These are phyloP conservation scores for Penicillium sp. DNA, from an alignment of 2,329 filamentous ascomycete species.

Conservation along the genomic window DNA sequence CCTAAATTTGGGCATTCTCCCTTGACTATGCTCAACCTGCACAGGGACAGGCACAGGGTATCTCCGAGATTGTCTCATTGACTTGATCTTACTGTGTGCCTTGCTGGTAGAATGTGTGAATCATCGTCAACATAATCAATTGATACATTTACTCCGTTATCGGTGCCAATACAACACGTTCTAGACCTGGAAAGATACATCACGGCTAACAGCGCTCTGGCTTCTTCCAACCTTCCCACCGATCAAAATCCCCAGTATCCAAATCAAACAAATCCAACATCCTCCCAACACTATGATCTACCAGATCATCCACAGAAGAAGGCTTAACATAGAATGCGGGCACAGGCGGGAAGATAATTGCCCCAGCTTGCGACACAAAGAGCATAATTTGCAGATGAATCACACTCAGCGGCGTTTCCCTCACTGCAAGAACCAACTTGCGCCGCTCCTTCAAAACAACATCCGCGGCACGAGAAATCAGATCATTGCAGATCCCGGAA, in stretches of 20 bases:
- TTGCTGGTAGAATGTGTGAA: too few relatives aligned
- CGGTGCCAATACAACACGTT: background rate
- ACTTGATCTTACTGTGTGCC: too few relatives aligned
- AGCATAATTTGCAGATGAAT: constrained; percentile 47
- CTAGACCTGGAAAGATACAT: background rate
- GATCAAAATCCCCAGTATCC: constrained; percentile 40
- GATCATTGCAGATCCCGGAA: constrained; percentile 35
- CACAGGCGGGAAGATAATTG: constrained; percentile 48
- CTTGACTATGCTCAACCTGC: background rate
- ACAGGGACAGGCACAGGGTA: background rate
- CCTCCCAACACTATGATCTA: constrained; percentile 49
- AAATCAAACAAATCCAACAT: constrained; percentile 49
- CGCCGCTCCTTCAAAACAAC: constrained; percentile 45
- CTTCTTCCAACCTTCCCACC: constrained; percentile 27
- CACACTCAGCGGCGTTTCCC: constrained; percentile 45
- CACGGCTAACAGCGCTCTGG: background rate
- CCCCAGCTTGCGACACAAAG: constrained; percentile 24
- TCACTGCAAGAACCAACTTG: constrained; percentile 34
- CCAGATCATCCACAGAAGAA: constrained; percentile 41
- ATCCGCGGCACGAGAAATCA: constrained; percentile 40
- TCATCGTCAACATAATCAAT: too few relatives aligned
- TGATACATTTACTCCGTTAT: too few relatives aligned
- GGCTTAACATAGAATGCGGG: constrained; percentile 48
- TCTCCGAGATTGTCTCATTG: background rate
- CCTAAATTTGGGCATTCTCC: background rate